These are phyloP conservation scores for Diplocarpon mali DNA, from an alignment of 2,329 filamentous ascomycete species.

Conservation along the genomic window DNA sequence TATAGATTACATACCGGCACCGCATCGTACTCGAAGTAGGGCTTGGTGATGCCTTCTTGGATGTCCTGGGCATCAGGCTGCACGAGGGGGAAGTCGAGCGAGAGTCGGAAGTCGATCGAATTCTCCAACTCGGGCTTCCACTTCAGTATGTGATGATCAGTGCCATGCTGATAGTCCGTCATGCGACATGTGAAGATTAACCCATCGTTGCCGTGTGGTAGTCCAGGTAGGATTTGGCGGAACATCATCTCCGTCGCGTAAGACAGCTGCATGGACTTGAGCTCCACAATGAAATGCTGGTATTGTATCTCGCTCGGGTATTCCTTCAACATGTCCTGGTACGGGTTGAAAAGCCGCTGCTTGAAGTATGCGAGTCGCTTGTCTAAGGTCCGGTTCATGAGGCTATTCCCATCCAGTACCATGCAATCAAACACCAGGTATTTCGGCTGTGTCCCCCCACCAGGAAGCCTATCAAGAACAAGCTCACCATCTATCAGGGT, in stretches of 20 bases:
- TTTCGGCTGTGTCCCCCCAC: slow-evolving; percentile 58
- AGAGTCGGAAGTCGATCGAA: slow-evolving; percentile 82
- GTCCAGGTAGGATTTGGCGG: slow-evolving; percentile 65
- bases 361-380: slow-evolving; percentile 84
- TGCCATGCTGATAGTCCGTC: slow-evolving; percentile 78
- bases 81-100: slow-evolving; percentile 62
- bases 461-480: slow-evolving; percentile 66
- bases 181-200: slow-evolving; percentile 94
- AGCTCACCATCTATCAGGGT: slow-evolving; percentile 91
- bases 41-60: slow-evolving; percentile 50
- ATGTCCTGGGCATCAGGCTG: slow-evolving; percentile 58
- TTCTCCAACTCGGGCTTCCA: slow-evolving; percentile 97
- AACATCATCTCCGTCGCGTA: slow-evolving; percentile 94
- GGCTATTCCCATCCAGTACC: slow-evolving; percentile 61
- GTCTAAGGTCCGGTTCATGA: slow-evolving; percentile 72
- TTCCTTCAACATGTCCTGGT: slow-evolving; percentile 48
- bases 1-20: slow-evolving; percentile 64
- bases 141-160: slow-evolving; percentile 87
- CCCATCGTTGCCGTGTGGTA: slow-evolving; percentile 91
- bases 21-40: slow-evolving; percentile 68
- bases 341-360: slow-evolving; percentile 63
- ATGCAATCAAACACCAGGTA: slow-evolving; percentile 94
- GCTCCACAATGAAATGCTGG: slow-evolving; percentile 70
- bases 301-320: slow-evolving; percentile 59
- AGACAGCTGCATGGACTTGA: slow-evolving; percentile 81